Conservation (phyloP, 495 filamentous ascomycete species). For the Tuber calosporum region DNA sequence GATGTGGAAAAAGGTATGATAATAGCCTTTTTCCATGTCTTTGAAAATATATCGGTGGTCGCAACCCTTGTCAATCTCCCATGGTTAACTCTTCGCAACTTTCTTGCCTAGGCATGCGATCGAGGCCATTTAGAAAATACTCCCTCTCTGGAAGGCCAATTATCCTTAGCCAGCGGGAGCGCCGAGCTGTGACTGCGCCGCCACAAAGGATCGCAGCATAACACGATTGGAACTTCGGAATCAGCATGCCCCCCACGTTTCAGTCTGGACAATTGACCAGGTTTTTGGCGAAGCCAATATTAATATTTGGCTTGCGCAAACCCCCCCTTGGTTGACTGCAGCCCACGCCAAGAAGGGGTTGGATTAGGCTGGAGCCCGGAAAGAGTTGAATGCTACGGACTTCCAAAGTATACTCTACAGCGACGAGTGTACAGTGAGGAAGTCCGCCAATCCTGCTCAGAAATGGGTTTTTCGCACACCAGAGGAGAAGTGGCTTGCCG, state of each 20-base stretch:
- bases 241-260: background rate
- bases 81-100: slow-evolving; percentile 2
- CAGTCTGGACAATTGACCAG: background rate
- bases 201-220: background rate
- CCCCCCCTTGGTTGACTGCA: background rate
- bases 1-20: slow-evolving; percentile 13
- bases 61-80: slow-evolving; percentile 3
- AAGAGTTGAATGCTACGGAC: background rate
- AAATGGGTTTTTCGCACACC: slow-evolving; percentile 14
- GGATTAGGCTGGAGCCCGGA: background rate
- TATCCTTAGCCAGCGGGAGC: too few relatives aligned
- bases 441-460: background rate
- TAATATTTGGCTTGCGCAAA: background rate
- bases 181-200: background rate
- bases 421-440: too few relatives aligned
- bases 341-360: background rate
- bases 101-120: background rate
- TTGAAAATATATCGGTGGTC: background rate
- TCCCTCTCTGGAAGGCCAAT: background rate
- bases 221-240: slow-evolving; percentile 8
- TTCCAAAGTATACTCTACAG: background rate
- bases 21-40: slow-evolving; percentile 12
- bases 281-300: slow-evolving; percentile 1
- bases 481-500: slow-evolving; percentile 10
- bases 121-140: background rate